These are phyloP conservation scores for Fusarium sp. DNA, from an alignment of 2,329 filamentous ascomycete genomes.

Conservation along the genomic window DNA sequence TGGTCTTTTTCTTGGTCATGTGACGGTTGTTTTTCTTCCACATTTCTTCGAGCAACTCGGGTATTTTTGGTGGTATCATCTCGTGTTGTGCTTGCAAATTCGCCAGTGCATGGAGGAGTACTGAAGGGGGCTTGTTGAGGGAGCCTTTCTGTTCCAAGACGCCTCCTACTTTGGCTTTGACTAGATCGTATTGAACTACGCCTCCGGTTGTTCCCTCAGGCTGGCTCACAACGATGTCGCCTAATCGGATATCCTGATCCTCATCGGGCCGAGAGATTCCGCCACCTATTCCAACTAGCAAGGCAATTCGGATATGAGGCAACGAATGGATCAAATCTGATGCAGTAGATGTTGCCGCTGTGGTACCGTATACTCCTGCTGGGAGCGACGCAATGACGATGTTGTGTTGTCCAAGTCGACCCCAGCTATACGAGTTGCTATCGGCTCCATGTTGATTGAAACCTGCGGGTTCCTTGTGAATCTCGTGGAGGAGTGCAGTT, in stretches of 20 bases:
- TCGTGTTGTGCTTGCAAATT: conserved; percentile 28
- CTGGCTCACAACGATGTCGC: conserved; percentile 45
- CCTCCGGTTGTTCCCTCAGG: conserved; percentile 30
- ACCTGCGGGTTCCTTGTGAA: conserved; percentile 13
- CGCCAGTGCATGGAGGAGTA: conserved; percentile 21
- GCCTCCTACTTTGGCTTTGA: conserved; percentile 6
- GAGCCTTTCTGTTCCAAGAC: conserved; percentile 13
- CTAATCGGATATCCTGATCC: conserved; percentile 41
- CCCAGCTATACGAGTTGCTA: conserved; percentile 44
- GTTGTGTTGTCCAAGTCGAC: conserved; percentile 42
- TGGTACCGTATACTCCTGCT: conserved; percentile 29
- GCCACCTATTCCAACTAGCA: conserved; percentile 58
- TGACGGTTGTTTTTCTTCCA: conserved; percentile 5
- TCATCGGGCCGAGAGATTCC: conserved; percentile 5
- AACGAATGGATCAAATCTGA: conserved; percentile 24
- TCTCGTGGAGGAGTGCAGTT: conserved; percentile 44
- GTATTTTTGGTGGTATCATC: neutral
- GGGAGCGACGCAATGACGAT: conserved; percentile 44
- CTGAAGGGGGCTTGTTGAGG: conserved; percentile 18
- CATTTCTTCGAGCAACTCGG: neutral
- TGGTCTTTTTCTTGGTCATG: neutral
- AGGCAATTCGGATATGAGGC: conserved; percentile 29
- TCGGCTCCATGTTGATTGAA: conserved; percentile 32
- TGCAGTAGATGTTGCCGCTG: conserved; percentile 21
- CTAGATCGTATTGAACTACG: conserved; percentile 42